Conservation (phyloP, 169 alveolate genomes). For the Pseudocohnilembus persalinus region DNA sequence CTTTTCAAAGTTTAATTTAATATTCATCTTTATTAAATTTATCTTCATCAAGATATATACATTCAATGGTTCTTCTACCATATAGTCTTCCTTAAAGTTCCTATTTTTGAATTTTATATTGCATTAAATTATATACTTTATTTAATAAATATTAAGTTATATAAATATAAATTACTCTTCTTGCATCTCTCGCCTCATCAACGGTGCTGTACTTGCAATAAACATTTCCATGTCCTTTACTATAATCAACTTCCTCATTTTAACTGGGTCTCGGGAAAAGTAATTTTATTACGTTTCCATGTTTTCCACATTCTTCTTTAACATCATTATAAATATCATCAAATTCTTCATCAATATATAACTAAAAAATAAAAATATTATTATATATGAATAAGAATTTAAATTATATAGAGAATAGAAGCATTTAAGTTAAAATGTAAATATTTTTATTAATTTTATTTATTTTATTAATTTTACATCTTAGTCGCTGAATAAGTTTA, state of each 20-base stretch:
- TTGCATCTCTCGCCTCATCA: constrained; percentile 58
- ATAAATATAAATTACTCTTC: constrained; percentile 51
- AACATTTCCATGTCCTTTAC: constrained; percentile 62
- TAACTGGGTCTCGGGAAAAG: constrained; percentile 45
- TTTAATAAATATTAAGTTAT: constrained; percentile 5
- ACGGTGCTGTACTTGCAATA: constrained; percentile 55
- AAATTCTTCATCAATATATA: constrained; percentile 44
- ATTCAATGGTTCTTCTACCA: not conserved
- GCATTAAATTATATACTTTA: too few relatives aligned
- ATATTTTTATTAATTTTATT: too few relatives aligned
- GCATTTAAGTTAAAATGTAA: too few relatives aligned
- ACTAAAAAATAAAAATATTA: not conserved
- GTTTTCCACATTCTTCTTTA: constrained; percentile 51
- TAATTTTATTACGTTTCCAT: constrained; percentile 59
- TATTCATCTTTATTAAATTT: not conserved
- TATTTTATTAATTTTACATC: not conserved
- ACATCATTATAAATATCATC: constrained; percentile 65
- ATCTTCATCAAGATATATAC: not conserved
- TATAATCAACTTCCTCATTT: not conserved
- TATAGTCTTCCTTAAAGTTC: not conserved
- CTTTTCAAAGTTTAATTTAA: too few relatives aligned
- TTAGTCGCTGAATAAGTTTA: not conserved
- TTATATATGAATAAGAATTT: too few relatives aligned
- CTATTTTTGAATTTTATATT: not conserved
- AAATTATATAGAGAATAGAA: too few relatives aligned